Conservation (phyloP, 139 green algal genomes). For the Gonium pectorale region DNA sequence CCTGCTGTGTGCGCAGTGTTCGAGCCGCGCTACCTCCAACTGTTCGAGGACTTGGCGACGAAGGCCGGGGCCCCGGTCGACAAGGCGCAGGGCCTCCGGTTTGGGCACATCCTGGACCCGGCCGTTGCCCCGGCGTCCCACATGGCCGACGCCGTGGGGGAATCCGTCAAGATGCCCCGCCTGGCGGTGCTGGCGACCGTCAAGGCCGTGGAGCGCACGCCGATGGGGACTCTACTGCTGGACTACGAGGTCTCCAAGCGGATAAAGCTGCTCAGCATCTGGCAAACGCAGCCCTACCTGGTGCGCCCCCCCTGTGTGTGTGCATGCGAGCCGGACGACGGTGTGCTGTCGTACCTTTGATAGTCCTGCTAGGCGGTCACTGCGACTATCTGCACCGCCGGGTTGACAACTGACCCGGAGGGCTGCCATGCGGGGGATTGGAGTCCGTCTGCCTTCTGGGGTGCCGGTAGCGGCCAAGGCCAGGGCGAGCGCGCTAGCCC, state of each 20-base stretch:
- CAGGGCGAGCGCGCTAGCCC: not conserved
- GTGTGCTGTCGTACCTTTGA: not conserved
- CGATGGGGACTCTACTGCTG: slow-evolving; percentile 6
- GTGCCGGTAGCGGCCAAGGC: no score
- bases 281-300: slow-evolving; percentile 47
- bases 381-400: no score
- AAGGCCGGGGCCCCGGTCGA: not conserved
- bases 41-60: slow-evolving; percentile 40
- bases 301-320: slow-evolving; percentile 1
- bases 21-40: slow-evolving; percentile 42
- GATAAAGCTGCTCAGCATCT: slow-evolving; percentile 50
- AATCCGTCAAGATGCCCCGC: slow-evolving; percentile 39
- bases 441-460: not conserved
- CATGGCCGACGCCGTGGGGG: slow-evolving; percentile 28
- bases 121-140: slow-evolving; percentile 33
- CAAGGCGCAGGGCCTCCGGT: not conserved
- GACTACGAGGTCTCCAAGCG: slow-evolving; percentile 45
- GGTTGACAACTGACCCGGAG: no score
- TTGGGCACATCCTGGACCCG: slow-evolving; percentile 48
- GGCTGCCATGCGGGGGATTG: no score
- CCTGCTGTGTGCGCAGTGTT: slow-evolving; percentile 10
- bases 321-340: not conserved
- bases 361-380: not conserved
- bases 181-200: slow-evolving; percentile 35
- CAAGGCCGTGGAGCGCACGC: not conserved